Evolutionary conservation across 306 rosid genomes (phyloP).

Genomic region (Sindora glabra): DNA sequence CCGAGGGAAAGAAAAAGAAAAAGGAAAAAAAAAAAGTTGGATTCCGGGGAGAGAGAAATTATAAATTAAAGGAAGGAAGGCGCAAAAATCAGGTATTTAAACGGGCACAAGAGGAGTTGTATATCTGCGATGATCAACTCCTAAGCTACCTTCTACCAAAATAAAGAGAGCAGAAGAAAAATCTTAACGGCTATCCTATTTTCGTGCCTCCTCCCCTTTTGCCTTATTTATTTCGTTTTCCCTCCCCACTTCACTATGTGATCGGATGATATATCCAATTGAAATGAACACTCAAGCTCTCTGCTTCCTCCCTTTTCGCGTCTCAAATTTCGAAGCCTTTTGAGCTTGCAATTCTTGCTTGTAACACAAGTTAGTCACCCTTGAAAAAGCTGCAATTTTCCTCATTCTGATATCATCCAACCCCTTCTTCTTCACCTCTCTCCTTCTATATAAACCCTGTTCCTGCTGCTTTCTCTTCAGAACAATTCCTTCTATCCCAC

Average conservation of each 20-base stretch:
- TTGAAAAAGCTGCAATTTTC: conserved; percentile 30
- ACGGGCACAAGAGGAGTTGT: conserved; percentile 5
- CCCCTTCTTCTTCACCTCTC: background rate
- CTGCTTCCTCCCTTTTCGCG: background rate
- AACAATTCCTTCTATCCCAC: background rate
- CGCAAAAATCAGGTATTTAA: conserved; percentile 30
- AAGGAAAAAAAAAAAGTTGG: too few species aligned
- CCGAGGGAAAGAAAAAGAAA: background rate
- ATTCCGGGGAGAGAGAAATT: conserved; percentile 19
- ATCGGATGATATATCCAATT: background rate
- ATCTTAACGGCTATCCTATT: background rate
- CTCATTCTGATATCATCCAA: background rate
- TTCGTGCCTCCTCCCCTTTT: background rate
- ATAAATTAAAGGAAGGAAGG: background rate
- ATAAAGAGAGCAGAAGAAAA: conserved; percentile 1
- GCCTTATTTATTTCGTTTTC: background rate
- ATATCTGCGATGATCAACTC: conserved; percentile 19
- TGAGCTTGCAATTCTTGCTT: conserved; percentile 22
- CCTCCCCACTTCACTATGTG: background rate
- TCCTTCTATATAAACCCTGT: background rate
- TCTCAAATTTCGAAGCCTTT: conserved; percentile 20
- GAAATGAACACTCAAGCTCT: too few species aligned
- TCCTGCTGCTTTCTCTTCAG: background rate
- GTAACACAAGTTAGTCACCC: conserved; percentile 31
- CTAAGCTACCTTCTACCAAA: conserved; percentile 13